A percentile compares a stretch with the other conserved stretches of the same genome.
Evolutionary conservation across 495 filamentous ascomycete species (phyloP).

Genomic region (Cladorrhinum samala): DNA sequence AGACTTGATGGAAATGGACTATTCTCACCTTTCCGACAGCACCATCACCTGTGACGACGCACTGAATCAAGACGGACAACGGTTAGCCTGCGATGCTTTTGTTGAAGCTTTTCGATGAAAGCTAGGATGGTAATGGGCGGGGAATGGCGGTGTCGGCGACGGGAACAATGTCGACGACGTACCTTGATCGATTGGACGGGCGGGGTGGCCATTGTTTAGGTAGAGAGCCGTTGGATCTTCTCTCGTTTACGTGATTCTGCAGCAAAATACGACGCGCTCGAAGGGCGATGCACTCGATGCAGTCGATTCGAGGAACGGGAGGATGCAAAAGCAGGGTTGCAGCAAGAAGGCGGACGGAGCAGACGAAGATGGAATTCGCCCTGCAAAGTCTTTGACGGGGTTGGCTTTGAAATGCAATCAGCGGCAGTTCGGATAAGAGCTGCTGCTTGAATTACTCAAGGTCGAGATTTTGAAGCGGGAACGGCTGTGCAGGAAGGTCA

Average conservation of each 20-base stretch:
- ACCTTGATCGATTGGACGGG: conserved; percentile 55
- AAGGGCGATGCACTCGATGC: conserved; percentile 13
- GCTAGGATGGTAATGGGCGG: too few relatives aligned
- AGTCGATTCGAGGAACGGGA: conserved; percentile 9
- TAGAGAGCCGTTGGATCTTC: conserved; percentile 1
- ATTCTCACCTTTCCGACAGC: conserved; percentile 87
- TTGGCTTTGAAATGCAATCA: conserved; percentile 3
- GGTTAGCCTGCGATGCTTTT: conserved; percentile 16
- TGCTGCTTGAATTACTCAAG: conserved; percentile 2
- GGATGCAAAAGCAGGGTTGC: conserved; percentile 16
- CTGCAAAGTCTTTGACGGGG: conserved; percentile 1
- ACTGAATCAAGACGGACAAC: conserved; percentile 47
- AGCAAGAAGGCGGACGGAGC: conserved; percentile 4
- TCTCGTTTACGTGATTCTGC: neutral
- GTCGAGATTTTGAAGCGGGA: conserved; percentile 7
- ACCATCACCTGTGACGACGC: conserved; percentile 97
- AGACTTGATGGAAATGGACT: neutral
- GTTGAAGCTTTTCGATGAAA: too few relatives aligned
- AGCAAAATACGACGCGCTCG: conserved; percentile 12
- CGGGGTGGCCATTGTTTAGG: conserved; percentile 46
- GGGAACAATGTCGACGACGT: conserved; percentile 15
- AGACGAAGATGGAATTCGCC: conserved; percentile 11
- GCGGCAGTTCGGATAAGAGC: conserved; percentile 14
- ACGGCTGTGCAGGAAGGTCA: conserved; percentile 32
- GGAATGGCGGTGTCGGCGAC: conserved; percentile 12